phyloP scores from a whole-genome alignment of 2,329 filamentous ascomycete species.

The Ceratocystis harringtonii region DNA sequence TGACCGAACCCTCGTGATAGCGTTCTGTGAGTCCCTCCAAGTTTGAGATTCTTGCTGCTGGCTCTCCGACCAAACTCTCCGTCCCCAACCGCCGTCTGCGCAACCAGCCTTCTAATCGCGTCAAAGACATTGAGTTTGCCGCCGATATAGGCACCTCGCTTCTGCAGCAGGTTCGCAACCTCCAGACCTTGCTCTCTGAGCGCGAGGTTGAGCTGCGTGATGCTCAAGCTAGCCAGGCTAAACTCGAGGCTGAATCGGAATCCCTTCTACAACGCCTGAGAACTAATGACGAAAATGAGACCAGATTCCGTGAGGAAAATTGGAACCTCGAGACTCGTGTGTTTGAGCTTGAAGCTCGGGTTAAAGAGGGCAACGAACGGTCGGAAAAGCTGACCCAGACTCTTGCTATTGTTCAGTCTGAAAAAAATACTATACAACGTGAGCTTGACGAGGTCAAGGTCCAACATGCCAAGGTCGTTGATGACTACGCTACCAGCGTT shows the following conservation, averaged over 20 bases:
- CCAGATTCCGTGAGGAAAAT: slow-evolving; percentile 95
- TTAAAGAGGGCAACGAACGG: slow-evolving; percentile 63
- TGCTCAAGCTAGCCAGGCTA: slow-evolving; percentile 46
- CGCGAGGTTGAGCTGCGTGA: slow-evolving; percentile 74
- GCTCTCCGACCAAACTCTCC: slow-evolving; percentile 76
- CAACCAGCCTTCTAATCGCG: slow-evolving; percentile 74
- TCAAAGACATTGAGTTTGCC: slow-evolving; percentile 96
- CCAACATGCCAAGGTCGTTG: slow-evolving; percentile 58
- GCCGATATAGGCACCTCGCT: slow-evolving; percentile 93
- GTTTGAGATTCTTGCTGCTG: slow-evolving; percentile 70
- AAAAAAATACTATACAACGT: slow-evolving; percentile 65
- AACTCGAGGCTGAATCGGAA: slow-evolving; percentile 71
- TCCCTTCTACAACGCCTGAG: slow-evolving; percentile 66
- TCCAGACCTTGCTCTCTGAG: slow-evolving; percentile 72
- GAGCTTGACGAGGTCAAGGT: slow-evolving; percentile 85
- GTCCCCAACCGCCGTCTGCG: slow-evolving; percentile 72
- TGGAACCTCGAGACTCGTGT: slow-evolving; percentile 91
- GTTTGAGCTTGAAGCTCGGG: slow-evolving; percentile 61
- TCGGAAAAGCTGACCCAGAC: slow-evolving; percentile 68
- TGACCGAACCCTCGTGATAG: slow-evolving; percentile 26
- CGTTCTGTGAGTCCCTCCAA: slow-evolving; percentile 58
- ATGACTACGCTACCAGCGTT: slow-evolving; percentile 61
- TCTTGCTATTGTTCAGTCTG: slow-evolving; percentile 52
- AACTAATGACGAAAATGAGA: slow-evolving; percentile 79
- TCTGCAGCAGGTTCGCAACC: slow-evolving; percentile 79